Conservation (phyloP, 2,329 filamentous ascomycete genomes). For the Botrytis fabae region DNA sequence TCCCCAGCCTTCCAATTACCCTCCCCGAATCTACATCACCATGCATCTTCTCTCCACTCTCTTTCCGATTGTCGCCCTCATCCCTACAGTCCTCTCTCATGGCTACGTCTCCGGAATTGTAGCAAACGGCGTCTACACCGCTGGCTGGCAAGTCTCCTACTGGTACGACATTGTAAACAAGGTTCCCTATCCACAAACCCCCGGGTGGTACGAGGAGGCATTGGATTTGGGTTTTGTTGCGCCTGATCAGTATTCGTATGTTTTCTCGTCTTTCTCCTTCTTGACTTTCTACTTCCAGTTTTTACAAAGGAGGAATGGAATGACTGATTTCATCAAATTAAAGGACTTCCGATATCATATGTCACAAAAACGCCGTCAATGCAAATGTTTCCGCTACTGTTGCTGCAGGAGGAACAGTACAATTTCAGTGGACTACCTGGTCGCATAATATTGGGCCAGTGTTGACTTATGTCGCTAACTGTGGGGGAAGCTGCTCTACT, state of each 20-base stretch:
- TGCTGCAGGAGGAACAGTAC: constrained; percentile 48
- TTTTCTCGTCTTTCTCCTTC: not conserved
- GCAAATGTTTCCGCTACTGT: constrained; percentile 46
- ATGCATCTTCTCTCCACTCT: not conserved
- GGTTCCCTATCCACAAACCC: constrained; percentile 31
- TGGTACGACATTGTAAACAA: constrained; percentile 30
- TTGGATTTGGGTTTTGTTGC: constrained; percentile 54
- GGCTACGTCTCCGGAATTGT: constrained; percentile 47
- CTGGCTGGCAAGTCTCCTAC: constrained; percentile 38
- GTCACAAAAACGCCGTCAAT: constrained; percentile 47
- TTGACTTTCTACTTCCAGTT: no score
- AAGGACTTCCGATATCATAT: constrained; percentile 48
- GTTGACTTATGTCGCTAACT: constrained; percentile 37
- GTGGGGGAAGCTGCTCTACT: constrained; percentile 44
- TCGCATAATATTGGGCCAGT: constrained; percentile 48
- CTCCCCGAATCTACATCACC: not conserved
- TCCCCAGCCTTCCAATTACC: not conserved
- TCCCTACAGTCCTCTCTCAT: constrained; percentile 41
- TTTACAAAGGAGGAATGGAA: no score
- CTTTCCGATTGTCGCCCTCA: not conserved
- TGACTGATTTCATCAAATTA: not conserved
- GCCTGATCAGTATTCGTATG: constrained; percentile 44
- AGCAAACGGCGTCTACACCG: constrained; percentile 45
- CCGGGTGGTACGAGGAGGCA: constrained; percentile 48
- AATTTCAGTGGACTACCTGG: constrained; percentile 52